A percentile compares a stretch with the other conserved stretches of the same genome.
Conservation (phyloP, 805 yeast species). For the Jamesozyma gamospora region DNA sequence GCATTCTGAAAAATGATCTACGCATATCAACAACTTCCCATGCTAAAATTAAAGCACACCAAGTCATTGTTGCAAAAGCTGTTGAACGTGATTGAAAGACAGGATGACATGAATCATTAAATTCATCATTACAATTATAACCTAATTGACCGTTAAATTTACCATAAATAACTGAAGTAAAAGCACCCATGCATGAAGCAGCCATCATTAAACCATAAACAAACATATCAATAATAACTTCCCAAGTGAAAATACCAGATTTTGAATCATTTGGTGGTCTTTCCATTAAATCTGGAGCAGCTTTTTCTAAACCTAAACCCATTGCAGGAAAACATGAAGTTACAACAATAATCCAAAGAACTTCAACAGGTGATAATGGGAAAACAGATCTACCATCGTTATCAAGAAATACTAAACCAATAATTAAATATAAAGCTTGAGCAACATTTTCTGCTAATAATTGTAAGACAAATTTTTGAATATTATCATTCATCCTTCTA, state of each 20-base stretch:
- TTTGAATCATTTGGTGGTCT: conserved; percentile 86
- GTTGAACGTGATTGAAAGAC: conserved; percentile 73
- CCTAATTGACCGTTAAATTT: conserved; percentile 61
- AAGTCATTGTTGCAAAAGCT: conserved; percentile 72
- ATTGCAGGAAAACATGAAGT: conserved; percentile 99
- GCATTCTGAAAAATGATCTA: conserved; percentile 61
- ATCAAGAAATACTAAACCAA: conserved; percentile 77
- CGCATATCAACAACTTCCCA: conserved; percentile 76
- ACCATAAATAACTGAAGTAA: conserved; percentile 58
- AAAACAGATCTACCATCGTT: conserved; percentile 58
- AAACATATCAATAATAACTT: conserved; percentile 58
- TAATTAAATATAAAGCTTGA: conserved; percentile 69
- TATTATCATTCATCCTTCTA: conserved; percentile 89
- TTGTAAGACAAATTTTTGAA: conserved; percentile 90
- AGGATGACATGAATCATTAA: conserved; percentile 39
- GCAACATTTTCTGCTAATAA: conserved; percentile 94
- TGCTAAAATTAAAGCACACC: conserved; percentile 74
- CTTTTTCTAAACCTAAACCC: conserved; percentile 93
- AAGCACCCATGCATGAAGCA: conserved; percentile 53
- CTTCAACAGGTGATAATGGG: conserved; percentile 96
- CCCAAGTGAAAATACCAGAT: conserved; percentile 70
- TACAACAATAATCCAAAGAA: conserved; percentile 88
- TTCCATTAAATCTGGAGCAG: conserved; percentile 87
- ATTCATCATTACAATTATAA: conserved; percentile 45
- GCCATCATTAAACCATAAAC: conserved; percentile 72